A percentile compares a stretch with the other conserved stretches of the same genome.
These are phyloP conservation scores for Elongisporangium anandrum DNA, from an alignment of 352 stramenopile species.

Conservation along the genomic window DNA sequence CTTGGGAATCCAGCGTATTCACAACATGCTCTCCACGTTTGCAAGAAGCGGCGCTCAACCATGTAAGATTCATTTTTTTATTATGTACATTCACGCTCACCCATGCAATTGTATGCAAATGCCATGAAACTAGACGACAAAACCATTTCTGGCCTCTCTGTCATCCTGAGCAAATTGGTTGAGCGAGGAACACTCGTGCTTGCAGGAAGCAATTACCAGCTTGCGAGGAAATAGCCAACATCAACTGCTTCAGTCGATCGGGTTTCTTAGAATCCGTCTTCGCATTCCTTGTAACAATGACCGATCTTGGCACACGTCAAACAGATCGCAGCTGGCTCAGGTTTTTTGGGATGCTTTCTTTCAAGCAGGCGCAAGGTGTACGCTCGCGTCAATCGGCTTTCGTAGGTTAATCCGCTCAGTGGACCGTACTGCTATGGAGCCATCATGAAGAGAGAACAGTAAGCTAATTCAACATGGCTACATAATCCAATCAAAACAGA, in stretches of 20 bases:
- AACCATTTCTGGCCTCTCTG: constrained; percentile 71
- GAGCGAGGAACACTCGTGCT: constrained; percentile 64
- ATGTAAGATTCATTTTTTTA: constrained; percentile 38
- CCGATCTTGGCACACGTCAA: constrained; percentile 43
- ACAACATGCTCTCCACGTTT: constrained; percentile 93
- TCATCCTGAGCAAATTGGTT: constrained; percentile 68
- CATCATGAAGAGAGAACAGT: constrained; percentile 1
- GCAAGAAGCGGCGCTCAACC: constrained; percentile 62
- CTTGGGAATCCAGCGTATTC: constrained; percentile 90
- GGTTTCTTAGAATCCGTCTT: neutral
- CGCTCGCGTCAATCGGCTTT: constrained; percentile 44
- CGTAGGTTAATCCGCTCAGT: constrained; percentile 55
- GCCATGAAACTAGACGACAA: constrained; percentile 53
- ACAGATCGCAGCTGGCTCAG: constrained; percentile 35
- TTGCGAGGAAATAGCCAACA: constrained; percentile 28
- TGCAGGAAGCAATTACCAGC: constrained; percentile 63
- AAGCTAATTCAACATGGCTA: neutral
- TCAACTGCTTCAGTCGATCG: neutral
- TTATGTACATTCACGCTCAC: neutral
- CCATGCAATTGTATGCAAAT: constrained; percentile 15
- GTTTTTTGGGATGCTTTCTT: constrained; percentile 17
- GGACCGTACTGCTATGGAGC: constrained; percentile 38
- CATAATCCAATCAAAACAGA: constrained; percentile 6
- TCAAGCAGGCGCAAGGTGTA: constrained; percentile 49
- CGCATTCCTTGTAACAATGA: constrained; percentile 41